These are phyloP conservation scores for Diospyros lotus DNA, from an alignment of 148 eudicot genomes.

Conservation along the genomic window DNA sequence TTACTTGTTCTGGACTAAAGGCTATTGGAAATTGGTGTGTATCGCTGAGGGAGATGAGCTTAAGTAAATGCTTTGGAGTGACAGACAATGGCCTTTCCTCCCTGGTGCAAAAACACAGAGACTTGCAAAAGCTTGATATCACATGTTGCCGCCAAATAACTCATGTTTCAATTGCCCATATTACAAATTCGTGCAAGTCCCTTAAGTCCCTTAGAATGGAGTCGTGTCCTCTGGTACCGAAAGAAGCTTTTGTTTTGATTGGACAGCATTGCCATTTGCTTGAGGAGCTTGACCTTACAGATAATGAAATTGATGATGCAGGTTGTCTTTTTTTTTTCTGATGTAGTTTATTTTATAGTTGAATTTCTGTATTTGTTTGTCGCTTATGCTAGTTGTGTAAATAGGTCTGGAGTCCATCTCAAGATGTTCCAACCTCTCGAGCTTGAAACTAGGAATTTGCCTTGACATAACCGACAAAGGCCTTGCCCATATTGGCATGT, in stretches of 20 bases:
- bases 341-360: not conserved
- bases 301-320: constrained; percentile 84
- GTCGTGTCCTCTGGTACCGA: constrained; percentile 64
- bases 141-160: constrained; percentile 89
- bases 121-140: constrained; percentile 70
- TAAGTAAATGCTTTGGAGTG: constrained; percentile 82
- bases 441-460: constrained; percentile 82
- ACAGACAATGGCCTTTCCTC: constrained; percentile 81
- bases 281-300: constrained; percentile 93
- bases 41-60: constrained; percentile 70
- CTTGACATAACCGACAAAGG: constrained; percentile 75
- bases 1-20: constrained; percentile 72
- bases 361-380: not conserved
- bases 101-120: constrained; percentile 64
- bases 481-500: constrained; percentile 51
- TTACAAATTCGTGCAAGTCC: constrained; percentile 63
- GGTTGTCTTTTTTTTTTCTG: constrained; percentile 32
- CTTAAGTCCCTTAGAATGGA: constrained; percentile 78
- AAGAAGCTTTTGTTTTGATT: constrained; percentile 76
- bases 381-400: constrained; percentile 12
- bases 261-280: constrained; percentile 69
- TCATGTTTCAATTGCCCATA: constrained; percentile 49
- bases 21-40: constrained; percentile 66
- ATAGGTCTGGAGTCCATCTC: constrained; percentile 85
- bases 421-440: constrained; percentile 54